These are phyloP conservation scores for Russula vinacea DNA, from an alignment of 768 basidiomycete genomes.

Conservation along the genomic window DNA sequence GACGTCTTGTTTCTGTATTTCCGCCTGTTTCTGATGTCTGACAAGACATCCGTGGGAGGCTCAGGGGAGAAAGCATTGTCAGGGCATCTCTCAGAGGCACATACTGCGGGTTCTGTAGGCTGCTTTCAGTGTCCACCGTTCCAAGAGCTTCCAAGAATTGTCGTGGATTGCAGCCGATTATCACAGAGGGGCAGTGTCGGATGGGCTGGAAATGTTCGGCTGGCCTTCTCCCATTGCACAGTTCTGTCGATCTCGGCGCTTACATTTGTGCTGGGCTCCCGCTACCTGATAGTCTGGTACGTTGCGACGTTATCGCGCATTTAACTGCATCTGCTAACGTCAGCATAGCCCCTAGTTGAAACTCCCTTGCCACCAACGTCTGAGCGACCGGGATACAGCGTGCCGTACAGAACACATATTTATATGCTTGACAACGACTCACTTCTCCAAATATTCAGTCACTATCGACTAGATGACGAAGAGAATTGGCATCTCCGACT, in stretches of 20 bases:
- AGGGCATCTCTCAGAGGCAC: background rate
- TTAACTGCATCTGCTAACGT: background rate
- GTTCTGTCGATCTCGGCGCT: background rate
- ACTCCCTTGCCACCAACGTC: constrained; percentile 7
- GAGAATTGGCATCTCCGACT: constrained; percentile 1
- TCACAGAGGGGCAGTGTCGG: background rate
- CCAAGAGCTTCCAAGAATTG: background rate
- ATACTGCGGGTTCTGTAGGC: background rate
- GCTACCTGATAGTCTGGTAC: background rate
- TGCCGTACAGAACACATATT: background rate
- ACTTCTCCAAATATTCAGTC: background rate
- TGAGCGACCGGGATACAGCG: background rate
- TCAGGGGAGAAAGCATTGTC: background rate
- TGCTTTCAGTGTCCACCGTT: background rate
- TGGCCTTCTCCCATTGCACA: background rate
- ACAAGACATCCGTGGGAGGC: background rate
- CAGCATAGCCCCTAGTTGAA: background rate
- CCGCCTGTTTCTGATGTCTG: background rate
- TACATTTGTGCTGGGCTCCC: background rate
- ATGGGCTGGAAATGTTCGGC: background rate
- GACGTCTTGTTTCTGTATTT: background rate
- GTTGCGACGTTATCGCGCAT: background rate
- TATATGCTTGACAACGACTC: background rate
- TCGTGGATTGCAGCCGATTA: background rate
- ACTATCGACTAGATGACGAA: background rate